Evolutionary conservation across 495 filamentous ascomycete genomes (phyloP), one percentile per base, ranked within the genome.

Genomic region (Neohortaea acidophila): DNA sequence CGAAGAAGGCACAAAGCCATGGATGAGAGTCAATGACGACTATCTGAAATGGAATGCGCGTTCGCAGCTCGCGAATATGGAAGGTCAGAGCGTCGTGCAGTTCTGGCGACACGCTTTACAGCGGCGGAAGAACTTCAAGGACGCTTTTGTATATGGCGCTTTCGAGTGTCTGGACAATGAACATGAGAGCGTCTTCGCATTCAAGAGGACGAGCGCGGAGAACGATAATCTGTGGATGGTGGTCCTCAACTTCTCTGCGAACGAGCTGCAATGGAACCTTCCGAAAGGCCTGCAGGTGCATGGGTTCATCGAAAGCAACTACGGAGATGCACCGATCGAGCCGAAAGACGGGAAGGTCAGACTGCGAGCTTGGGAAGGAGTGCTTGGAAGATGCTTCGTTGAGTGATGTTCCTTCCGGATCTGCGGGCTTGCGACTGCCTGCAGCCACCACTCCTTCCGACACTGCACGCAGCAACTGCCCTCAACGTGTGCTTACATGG

Each of bases 101-200:
- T 68, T 63, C 46, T 68, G 65, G 65, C 54, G 63, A 41, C 52
- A 54, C 11, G 56, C 43, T 4, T 33, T 68, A 21, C 48, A 36
- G 32, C 43, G 52, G 12, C 44, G 65, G 21, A 66, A 65, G 36
- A 44, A 48, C 26, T 52, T 64, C 33, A 57, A 58, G 15, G 57
- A 63, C 32, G 52, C 53, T 3, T 65, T 66, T 36, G 53, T 66
- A 4, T 65, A 68, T 33, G 65, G 65, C 6, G 55, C 60, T 36
- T 65, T 59, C 36, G 45, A 57, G 33, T 39, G 62, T n/a, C 29
- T 63, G 4, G 54, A 57, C 36, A 34, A 47, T 0, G 48, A 55
- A 14, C 47, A 56, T 31, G 48, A 50, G 14, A 41, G 51, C n/a
- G 47, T 67, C 1, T 60, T 65, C 37, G 56, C 63, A 25, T 68